Percentiles rank a stretch among this genome's conserved stretches.
These are phyloP conservation scores for Trametes punicea DNA, from an alignment of 768 basidiomycete genomes.

Conservation along the genomic window DNA sequence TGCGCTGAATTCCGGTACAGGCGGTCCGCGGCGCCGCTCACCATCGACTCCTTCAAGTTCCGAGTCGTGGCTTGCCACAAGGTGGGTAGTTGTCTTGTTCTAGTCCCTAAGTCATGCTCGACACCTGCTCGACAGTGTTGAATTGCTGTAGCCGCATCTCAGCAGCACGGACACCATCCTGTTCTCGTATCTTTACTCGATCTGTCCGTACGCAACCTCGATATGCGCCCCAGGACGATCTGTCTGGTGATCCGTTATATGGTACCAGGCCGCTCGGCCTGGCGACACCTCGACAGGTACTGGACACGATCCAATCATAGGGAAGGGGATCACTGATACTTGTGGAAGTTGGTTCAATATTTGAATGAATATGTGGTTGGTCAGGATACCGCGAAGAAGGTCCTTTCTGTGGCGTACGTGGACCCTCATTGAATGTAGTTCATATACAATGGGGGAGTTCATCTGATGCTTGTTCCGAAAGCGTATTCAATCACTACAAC, in stretches of 20 bases:
- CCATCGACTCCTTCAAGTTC: background rate
- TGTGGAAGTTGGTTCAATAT: conserved; percentile 69
- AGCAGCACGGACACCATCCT: conserved; percentile 25
- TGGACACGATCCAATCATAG: background rate
- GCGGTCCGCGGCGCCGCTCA: background rate
- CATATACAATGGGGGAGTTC: background rate
- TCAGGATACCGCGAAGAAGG: conserved; percentile 90
- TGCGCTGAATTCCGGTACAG: background rate
- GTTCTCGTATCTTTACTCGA: conserved; percentile 32
- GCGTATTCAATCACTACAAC: conserved; percentile 94
- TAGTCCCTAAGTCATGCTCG: conserved; percentile 4
- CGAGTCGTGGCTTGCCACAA: background rate
- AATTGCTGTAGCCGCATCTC: background rate
- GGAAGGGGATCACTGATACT: background rate
- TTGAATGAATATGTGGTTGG: conserved; percentile 89
- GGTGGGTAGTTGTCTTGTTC: background rate
- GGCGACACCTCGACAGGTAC: conserved; percentile 58
- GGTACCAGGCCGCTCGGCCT: conserved; percentile 42
- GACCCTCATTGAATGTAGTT: background rate
- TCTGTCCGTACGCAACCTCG: conserved; percentile 57
- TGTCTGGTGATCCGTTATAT: conserved; percentile 13
- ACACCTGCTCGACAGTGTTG: conserved; percentile 2
- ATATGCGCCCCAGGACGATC: conserved; percentile 27
- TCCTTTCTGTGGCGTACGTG: conserved; percentile 88
- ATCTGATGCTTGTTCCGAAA: conserved; percentile 29